Base-by-base conservation (phyloP, 2,329 filamentous ascomycete genomes). In the Trichophyton simii region DNA sequence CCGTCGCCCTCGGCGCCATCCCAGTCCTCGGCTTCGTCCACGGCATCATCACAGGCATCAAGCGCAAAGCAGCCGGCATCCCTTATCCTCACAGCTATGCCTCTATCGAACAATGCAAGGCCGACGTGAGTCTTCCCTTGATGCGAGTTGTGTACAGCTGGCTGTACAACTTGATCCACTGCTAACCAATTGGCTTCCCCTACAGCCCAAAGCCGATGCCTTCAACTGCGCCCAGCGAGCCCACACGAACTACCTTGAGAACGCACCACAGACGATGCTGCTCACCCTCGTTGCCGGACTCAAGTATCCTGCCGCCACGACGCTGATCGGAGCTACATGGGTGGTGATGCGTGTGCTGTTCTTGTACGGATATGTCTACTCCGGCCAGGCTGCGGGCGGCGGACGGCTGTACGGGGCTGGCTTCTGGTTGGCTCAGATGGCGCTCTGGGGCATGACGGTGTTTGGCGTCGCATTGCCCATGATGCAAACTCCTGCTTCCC, bases 241-340 rank as follows among this genome's bases (percentile, higher is more conserved):
- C 18, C 81, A 83, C 74, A 75, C 76, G 68, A 85, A 86, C 72
- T 83, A 79, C 72, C 72, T 81, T 66, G 83, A 86, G 73, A 83
- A 84, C 71, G 77, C 81, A 64, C 67, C 78, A 1, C 76, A 78
- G 60, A 77, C 78, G 3, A 76, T 83, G 54, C 72, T 78, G 28
- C 76, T 76, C 57, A 75, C 82, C 67, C 72, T 85, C 18, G 75
- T 84, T 60, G 76, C 79, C 0, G 83, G 83, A 1, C 66, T 85
- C 60, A 73, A 73, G 63, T 83, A 79, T 69, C 83, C 83, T 0
- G 67, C 75, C 31, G 70, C 76, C 3, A 72, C 78, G 2, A 72
- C 78, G 0, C 72, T 70, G 3, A 63, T 82, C 57, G 80, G 80
- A 7, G 70, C 71, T 0, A 68, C 71, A 1, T 86, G 83, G 83